phyloP scores from a whole-genome alignment of 148 eudicot genomes.

The Agrostemma githago region DNA sequence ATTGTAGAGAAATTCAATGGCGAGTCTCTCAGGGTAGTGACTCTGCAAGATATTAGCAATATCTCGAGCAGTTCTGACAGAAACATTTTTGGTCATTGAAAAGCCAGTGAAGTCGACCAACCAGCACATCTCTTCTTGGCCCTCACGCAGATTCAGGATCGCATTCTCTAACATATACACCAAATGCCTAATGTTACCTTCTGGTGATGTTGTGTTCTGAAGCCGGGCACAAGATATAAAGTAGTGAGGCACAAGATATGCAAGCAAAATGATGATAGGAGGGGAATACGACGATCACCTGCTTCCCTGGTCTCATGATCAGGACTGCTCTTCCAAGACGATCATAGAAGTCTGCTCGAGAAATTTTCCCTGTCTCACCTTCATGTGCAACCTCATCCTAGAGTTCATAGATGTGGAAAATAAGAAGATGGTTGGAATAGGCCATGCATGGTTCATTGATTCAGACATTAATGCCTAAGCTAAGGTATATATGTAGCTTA shows the following conservation, averaged over 20 bases:
- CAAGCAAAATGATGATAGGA: not conserved
- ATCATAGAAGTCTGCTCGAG: conserved; percentile 78
- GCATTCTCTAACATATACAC: conserved; percentile 84
- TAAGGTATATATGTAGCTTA: conserved; percentile 33
- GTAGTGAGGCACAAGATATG: no score
- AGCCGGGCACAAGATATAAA: not conserved
- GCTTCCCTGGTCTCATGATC: conserved; percentile 94
- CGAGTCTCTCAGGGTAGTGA: conserved; percentile 96
- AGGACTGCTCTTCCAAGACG: conserved; percentile 73
- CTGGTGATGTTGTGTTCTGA: conserved; percentile 64
- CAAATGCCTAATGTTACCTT: conserved; percentile 76
- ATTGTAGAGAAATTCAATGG: conserved; percentile 58
- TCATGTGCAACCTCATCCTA: conserved; percentile 89
- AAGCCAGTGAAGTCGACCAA: conserved; percentile 80
- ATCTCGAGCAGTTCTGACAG: conserved; percentile 70
- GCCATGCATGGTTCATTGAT: no score
- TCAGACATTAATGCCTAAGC: no score
- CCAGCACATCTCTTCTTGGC: conserved; percentile 95
- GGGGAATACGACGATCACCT: conserved; percentile 39
- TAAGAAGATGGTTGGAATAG: no score
- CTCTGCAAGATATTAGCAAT: conserved; percentile 65
- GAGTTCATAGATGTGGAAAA: conserved; percentile 1
- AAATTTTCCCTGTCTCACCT: conserved; percentile 88
- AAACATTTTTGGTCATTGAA: conserved; percentile 54
- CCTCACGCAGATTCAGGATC: conserved; percentile 75